Base-by-base conservation (phyloP, 139 green algal species). In the Chlorella sp. region DNA sequence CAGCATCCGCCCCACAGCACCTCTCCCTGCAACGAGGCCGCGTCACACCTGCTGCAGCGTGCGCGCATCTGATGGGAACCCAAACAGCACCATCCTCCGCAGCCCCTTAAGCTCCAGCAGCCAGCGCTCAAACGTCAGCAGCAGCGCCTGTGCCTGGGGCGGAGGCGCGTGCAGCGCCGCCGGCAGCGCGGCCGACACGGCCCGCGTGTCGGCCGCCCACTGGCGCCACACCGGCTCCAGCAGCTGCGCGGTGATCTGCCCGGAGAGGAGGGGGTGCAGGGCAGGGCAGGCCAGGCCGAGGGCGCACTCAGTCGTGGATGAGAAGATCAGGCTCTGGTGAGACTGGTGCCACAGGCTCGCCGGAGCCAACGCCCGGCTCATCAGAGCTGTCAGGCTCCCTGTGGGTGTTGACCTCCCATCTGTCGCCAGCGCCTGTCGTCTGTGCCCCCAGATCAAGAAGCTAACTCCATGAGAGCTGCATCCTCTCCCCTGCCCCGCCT, bases 21-120 rank as follows among this genome's bases (percentile, higher is more conserved):
- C 23, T 25, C 3, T 36, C 53, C 8, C 21, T 2, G 33, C 9
- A 15, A 36, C 23, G n/a, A 2, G 27, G 11, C 31, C 31, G 1
- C 8, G 31, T 14, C 35, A 19, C 35, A 66, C 59, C 46, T 78
- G 41, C 35, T 51, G 35, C 56, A 93, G 65, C 3, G 84, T 88
- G 35, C 79, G 84, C 23, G 85, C 85, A 59, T 98, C 94, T 8
- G 77, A 86, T 9, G 55, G 77, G 72, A 93, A 95, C 27, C 94
- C 94, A 76, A 91, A 91, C 33, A 97, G 46, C 27, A 98, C 59
- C 77, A 98, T 89, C 21, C 94, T 87, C 0, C 90, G 88, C 69
- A 98, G 43, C 7, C 87, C 84, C 85, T 97, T 98, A 46, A 96
- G 85, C 79, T 90, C 77, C 77, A 97, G 86, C 73, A 96, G 80